phyloP scores from a whole-genome alignment of 352 stramenopile species.

The Phytophthora brassicae region DNA sequence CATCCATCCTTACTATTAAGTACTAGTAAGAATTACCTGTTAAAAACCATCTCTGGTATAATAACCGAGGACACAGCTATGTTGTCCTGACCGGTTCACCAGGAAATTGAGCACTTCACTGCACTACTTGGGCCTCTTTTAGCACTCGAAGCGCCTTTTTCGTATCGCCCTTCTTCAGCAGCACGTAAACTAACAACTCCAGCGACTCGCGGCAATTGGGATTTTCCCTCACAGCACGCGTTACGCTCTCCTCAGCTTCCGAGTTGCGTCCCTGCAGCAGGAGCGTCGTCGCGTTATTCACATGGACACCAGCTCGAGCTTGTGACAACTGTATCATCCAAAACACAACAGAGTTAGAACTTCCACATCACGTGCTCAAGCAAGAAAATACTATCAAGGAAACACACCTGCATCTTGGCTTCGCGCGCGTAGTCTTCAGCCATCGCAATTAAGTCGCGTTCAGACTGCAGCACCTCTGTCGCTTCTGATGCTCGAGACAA shows the following conservation, averaged over 20 bases:
- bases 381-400: neutral
- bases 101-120: conserved; percentile 34
- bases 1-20: conserved; percentile 32
- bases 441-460: conserved; percentile 72
- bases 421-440: conserved; percentile 81
- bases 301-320: conserved; percentile 75
- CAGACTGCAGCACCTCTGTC: conserved; percentile 67
- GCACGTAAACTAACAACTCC: conserved; percentile 85
- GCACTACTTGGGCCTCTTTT: conserved; percentile 81
- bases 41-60: neutral
- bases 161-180: conserved; percentile 87
- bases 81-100: neutral
- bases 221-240: conserved; percentile 79
- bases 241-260: conserved; percentile 84
- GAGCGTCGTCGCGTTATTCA: conserved; percentile 83
- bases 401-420: conserved; percentile 65
- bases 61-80: neutral
- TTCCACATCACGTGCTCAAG: neutral
- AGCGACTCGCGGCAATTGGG: conserved; percentile 82
- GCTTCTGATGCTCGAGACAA: conserved; percentile 83
- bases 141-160: conserved; percentile 88
- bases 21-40: too few relatives aligned
- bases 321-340: conserved; percentile 44
- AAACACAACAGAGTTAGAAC: conserved; percentile 9
- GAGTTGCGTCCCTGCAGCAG: conserved; percentile 72